Evolutionary conservation across 768 basidiomycete species (phyloP).

Genomic region (Leccinum subgranulosum): DNA sequence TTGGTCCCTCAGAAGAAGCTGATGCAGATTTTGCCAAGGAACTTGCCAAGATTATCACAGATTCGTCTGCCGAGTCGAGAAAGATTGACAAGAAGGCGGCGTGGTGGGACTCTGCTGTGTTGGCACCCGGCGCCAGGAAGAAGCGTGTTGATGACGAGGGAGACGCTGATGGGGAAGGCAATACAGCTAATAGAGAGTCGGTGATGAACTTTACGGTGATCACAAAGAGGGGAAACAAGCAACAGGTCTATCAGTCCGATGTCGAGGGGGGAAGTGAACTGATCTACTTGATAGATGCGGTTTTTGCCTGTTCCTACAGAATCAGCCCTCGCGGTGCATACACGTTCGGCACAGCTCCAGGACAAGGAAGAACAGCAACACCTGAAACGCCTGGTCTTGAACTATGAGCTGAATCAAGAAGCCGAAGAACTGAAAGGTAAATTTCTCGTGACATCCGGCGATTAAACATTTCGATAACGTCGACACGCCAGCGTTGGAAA

Average conservation of each 20-base stretch:
- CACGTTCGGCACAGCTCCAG: constrained; percentile 86
- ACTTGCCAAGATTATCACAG: constrained; percentile 91
- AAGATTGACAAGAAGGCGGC: constrained; percentile 89
- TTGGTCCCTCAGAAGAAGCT: constrained; percentile 85
- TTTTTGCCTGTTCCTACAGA: constrained; percentile 85
- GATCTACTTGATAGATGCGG: constrained; percentile 53
- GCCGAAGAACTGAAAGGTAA: constrained; percentile 77
- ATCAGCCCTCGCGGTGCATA: constrained; percentile 87
- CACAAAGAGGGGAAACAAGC: constrained; percentile 91
- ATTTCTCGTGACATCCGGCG: not conserved
- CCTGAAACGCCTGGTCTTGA: constrained; percentile 89
- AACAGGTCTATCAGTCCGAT: constrained; percentile 53
- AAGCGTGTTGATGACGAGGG: constrained; percentile 65
- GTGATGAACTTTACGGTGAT: constrained; percentile 92
- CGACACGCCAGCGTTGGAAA: constrained; percentile 53
- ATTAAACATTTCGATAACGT: not conserved
- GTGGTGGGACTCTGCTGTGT: constrained; percentile 85
- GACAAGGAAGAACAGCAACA: constrained; percentile 97
- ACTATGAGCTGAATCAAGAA: constrained; percentile 89
- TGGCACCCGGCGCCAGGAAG: constrained; percentile 62
- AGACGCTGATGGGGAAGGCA: constrained; percentile 40
- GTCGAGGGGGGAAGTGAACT: constrained; percentile 8
- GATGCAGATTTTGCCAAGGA: constrained; percentile 95
- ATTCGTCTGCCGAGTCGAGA: constrained; percentile 76
- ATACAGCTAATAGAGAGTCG: constrained; percentile 24